Base-by-base conservation (phyloP, 1,284 basidiomycete genomes). In the Ceratobasidium sp. region DNA sequence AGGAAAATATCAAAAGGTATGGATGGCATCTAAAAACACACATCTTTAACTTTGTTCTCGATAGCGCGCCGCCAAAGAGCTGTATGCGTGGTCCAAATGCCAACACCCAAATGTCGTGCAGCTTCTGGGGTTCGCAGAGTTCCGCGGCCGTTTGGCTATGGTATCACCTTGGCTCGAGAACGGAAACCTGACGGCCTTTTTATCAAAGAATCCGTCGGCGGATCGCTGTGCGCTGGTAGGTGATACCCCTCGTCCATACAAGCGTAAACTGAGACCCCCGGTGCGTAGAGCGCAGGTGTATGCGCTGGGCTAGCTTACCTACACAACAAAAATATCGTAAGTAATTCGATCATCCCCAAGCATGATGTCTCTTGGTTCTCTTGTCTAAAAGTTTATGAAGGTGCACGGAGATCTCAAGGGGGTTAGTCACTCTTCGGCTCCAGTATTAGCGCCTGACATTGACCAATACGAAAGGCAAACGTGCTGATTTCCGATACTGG, bases 341-440 rank as follows among this genome's bases (percentile, higher is more conserved):
- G 56, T 32, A 7, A 22, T 27, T 4, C n/a, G 31, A 22, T 29
- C 13, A 6, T 20, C 32, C 22, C 45, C 2, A n/a, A 32, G 5
- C 12, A 7, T 2, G 17, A 6, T 27, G 13, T 25, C 7, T 47
- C 17, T n/a, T 20, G 17, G 10, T 22, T 38, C 20, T 7, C 49
- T 17, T n/a, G n/a, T n/a, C n/a, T n/a, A n/a, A n/a, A n/a, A n/a
- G n/a, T 38, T 34, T 27, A 10, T 20, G 6, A 20, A 58, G 56
- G 42, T 45, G 15, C 56, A 58, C 22, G 56, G 56, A 20, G 56
- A 58, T n/a, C 56, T 58, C 40, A 58, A 58, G 25, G 56, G 56
- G 29, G 56, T 58, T 45, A 1, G 22, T 47, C 8, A 31, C 3
- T 20, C 35, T 43, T 17, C 4, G 22, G n/a, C 6, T 29, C 10